A percentile compares a stretch with the other conserved stretches of the same genome.
Conservation (phyloP, 1,139 yeast species). For the Candida labiduridarum region DNA sequence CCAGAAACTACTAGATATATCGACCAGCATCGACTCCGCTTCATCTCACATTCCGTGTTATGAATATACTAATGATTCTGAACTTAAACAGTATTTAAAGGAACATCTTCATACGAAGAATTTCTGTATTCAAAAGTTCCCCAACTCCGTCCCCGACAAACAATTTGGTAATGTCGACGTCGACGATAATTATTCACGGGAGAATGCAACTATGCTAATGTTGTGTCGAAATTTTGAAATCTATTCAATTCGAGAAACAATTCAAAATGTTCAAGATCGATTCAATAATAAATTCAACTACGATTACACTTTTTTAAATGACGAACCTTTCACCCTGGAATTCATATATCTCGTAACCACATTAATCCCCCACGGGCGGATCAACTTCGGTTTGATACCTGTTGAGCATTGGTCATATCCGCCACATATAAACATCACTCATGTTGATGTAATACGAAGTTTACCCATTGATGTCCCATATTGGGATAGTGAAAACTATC, state of each 20-base stretch:
- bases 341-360: slow-evolving; percentile 26
- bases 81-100: slow-evolving; percentile 6
- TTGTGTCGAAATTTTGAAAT: slow-evolving; percentile 74
- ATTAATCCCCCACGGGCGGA: slow-evolving; percentile 24
- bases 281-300: slow-evolving; percentile 59
- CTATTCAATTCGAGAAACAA: slow-evolving; percentile 57
- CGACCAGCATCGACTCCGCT: too few relatives aligned
- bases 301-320: slow-evolving; percentile 41
- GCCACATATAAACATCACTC: slow-evolving; percentile 24
- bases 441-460: slow-evolving; percentile 19
- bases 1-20: too few relatives aligned
- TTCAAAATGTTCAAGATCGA: slow-evolving; percentile 67
- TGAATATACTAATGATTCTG: slow-evolving; percentile 1
- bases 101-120: slow-evolving; percentile 2
- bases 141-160: too few relatives aligned
- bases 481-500: slow-evolving; percentile 33
- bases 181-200: slow-evolving; percentile 10
- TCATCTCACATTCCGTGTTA: not conserved
- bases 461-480: slow-evolving; percentile 23
- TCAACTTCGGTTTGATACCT: slow-evolving; percentile 35
- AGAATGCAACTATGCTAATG: slow-evolving; percentile 67
- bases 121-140: slow-evolving; percentile 9
- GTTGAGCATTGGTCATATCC: slow-evolving; percentile 37
- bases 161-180: too few relatives aligned
- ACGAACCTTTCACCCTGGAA: slow-evolving; percentile 29